Evolutionary conservation across 495 filamentous ascomycete species (phyloP).

Genomic region (Neurospora sp.): DNA sequence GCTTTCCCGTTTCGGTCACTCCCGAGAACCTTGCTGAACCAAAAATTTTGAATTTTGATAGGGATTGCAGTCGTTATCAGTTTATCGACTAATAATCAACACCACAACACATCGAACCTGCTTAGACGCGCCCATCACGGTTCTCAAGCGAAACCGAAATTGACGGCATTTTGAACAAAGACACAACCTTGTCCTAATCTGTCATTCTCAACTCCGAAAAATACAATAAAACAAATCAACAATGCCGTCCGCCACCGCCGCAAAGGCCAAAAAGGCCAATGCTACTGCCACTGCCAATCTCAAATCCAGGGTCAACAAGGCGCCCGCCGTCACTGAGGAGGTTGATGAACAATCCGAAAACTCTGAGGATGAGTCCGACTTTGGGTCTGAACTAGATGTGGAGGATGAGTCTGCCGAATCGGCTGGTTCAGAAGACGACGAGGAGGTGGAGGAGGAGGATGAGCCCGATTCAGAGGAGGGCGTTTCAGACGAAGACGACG

Average conservation of each 20-base stretch:
- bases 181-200: too few relatives aligned
- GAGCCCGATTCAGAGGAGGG: neutral
- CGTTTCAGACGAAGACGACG: neutral
- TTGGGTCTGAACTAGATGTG: neutral
- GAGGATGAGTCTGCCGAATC: neutral
- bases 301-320: neutral
- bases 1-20: neutral
- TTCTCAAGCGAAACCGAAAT: neutral
- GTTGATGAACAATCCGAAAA: neutral
- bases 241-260: slow-evolving; percentile 14
- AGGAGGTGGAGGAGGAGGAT: neutral
- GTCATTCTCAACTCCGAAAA: neutral
- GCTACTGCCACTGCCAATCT: neutral
- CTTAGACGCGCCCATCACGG: neutral
- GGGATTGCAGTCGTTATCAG: neutral
- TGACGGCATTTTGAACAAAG: neutral
- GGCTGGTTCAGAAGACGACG: neutral
- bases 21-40: neutral
- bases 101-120: neutral
- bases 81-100: neutral
- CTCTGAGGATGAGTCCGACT: neutral
- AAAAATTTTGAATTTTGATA: slow-evolving; percentile 6
- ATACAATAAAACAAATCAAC: neutral
- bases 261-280: slow-evolving; percentile 5
- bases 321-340: neutral